A percentile compares a stretch with the other conserved stretches of the same genome.
Conservation (phyloP, 805 yeast genomes). For the Kregervanrija delftensis region DNA sequence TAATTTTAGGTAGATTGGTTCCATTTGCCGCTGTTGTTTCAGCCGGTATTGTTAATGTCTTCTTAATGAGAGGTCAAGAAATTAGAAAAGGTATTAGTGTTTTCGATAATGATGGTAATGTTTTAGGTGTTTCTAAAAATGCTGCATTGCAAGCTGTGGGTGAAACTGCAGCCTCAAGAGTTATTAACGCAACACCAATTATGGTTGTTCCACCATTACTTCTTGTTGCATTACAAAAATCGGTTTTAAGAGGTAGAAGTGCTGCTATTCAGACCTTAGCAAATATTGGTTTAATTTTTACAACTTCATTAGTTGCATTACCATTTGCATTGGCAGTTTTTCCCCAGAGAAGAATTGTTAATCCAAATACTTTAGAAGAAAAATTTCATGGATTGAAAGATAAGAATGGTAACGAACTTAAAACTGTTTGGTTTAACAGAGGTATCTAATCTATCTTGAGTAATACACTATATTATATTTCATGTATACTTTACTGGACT, state of each 20-base stretch:
- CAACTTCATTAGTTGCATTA: conserved; percentile 77
- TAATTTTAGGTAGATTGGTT: conserved; percentile 76
- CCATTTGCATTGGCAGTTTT: conserved; percentile 95
- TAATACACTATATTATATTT: neutral
- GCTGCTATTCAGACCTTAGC: conserved; percentile 56
- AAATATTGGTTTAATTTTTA: conserved; percentile 81
- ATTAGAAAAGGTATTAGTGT: conserved; percentile 78
- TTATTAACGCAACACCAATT: conserved; percentile 92
- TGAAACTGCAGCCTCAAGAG: conserved; percentile 93
- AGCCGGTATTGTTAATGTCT: conserved; percentile 95
- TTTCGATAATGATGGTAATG: conserved; percentile 54
- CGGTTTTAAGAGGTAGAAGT: conserved; percentile 62
- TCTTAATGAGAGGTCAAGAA: conserved; percentile 93
- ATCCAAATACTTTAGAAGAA: conserved; percentile 55
- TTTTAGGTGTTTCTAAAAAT: conserved; percentile 64
- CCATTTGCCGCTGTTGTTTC: conserved; percentile 99
- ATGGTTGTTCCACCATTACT: conserved; percentile 95
- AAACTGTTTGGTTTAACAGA: conserved; percentile 77
- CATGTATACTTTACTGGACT: neutral
- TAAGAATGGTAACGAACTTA: conserved; percentile 49
- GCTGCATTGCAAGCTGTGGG: conserved; percentile 95
- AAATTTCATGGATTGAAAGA: conserved; percentile 57
- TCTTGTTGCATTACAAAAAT: conserved; percentile 69
- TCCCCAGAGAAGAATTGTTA: conserved; percentile 76
- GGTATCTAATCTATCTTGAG: conserved; percentile 54